These are phyloP conservation scores for Hymenoscyphus salicellus DNA, from an alignment of 2,329 filamentous ascomycete species.

Conservation along the genomic window DNA sequence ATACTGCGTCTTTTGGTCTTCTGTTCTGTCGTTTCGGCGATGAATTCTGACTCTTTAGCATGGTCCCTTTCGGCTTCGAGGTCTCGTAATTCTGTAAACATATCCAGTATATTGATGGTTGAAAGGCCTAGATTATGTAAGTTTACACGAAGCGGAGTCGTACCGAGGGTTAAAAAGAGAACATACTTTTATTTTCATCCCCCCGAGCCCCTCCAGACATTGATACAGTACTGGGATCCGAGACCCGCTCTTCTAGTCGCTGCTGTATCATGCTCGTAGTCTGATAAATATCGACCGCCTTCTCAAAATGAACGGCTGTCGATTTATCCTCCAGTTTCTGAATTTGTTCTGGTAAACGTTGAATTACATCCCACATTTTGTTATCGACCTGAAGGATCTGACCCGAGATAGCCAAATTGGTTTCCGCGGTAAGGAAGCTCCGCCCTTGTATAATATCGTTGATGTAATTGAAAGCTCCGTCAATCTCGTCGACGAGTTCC, in stretches of 20 bases:
- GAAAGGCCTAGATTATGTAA: not conserved
- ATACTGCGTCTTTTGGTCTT: constrained; percentile 3
- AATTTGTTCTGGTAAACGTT: not conserved
- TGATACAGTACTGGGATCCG: not conserved
- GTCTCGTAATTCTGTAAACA: constrained; percentile 2
- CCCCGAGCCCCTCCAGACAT: not conserved
- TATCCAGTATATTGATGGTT: constrained; percentile 7
- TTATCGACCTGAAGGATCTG: not conserved
- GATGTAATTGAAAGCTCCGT: not conserved
- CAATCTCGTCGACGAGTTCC: constrained; percentile 2
- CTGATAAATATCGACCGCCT: not conserved
- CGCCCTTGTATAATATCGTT: constrained; percentile 1
- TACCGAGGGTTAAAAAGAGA: no score
- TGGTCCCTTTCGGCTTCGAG: not conserved
- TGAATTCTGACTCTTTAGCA: not conserved
- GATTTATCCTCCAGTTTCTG: not conserved
- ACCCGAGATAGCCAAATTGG: not conserved
- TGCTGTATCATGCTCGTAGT: constrained; percentile 4
- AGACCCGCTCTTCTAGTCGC: not conserved
- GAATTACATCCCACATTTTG: not conserved
- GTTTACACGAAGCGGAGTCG: not conserved
- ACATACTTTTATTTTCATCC: not conserved
- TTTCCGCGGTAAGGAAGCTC: not conserved
- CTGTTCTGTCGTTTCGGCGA: not conserved
- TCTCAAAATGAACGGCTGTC: not conserved